Conservation (phyloP, 495 filamentous ascomycete species). For the Cercophora samala region DNA sequence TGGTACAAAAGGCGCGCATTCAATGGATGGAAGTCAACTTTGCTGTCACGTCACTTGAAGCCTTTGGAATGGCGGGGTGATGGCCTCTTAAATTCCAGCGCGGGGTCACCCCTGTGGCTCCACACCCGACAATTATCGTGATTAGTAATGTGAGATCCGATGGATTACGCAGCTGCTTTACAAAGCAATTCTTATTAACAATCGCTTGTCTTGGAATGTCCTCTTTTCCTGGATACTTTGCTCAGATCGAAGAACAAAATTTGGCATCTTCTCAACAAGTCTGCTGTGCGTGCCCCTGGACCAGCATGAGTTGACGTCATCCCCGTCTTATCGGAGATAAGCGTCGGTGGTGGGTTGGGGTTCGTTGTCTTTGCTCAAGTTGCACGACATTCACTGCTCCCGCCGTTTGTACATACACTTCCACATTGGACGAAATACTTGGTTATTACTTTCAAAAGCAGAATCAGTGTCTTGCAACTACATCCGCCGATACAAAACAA, state of each 20-base stretch:
- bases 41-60: background rate
- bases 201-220: background rate
- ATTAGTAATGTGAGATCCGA: background rate
- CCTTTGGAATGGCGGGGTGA: background rate
- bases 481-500: background rate
- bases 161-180: background rate
- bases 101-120: background rate
- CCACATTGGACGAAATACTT: background rate
- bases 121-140: background rate
- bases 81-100: background rate
- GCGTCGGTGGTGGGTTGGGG: no score
- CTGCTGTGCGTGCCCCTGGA: background rate
- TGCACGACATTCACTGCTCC: no score
- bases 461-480: no score
- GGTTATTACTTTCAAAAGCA: no score
- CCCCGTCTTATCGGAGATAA: background rate
- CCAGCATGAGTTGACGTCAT: background rate
- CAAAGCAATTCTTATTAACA: background rate
- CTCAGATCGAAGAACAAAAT: no score
- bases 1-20: background rate
- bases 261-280: background rate
- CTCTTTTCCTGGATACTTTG: background rate
- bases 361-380: no score
- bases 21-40: background rate
- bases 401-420: no score